Percentiles rank a stretch among this genome's conserved stretches.
These are phyloP conservation scores for Oryza brachyantha DNA, from an alignment of 176 grass and related monocot genomes.

Conservation along the genomic window DNA sequence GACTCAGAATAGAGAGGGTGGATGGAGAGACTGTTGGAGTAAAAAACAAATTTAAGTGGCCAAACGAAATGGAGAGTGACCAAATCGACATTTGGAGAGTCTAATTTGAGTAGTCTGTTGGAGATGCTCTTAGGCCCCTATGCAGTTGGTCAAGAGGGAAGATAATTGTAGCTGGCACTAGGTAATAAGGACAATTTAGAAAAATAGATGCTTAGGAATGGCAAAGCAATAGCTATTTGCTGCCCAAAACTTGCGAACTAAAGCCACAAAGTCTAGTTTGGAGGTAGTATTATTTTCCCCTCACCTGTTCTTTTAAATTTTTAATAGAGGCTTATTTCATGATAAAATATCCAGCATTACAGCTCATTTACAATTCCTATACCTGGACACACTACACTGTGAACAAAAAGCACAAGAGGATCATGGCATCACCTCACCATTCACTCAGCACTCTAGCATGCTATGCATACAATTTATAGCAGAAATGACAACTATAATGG, in stretches of 20 bases:
- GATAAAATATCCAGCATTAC: neutral
- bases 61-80: too few relatives aligned
- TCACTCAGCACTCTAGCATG: neutral
- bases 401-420: neutral
- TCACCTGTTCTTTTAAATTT: neutral
- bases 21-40: too few relatives aligned
- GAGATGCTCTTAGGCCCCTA: too few relatives aligned
- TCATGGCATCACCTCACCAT: neutral
- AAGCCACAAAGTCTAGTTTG: neutral
- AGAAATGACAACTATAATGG: neutral
- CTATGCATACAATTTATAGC: neutral
- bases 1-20: too few relatives aligned
- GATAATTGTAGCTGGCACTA: neutral
- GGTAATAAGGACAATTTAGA: constrained; percentile 3
- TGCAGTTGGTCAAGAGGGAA: neutral
- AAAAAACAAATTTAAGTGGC: too few relatives aligned
- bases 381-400: too few relatives aligned
- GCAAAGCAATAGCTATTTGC: neutral
- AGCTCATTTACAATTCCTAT: too few relatives aligned
- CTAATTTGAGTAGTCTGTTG: too few relatives aligned
- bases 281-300: neutral
- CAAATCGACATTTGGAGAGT: too few relatives aligned
- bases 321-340: neutral
- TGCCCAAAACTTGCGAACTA: neutral
- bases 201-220: neutral